Base-by-base conservation (phyloP, 768 basidiomycete genomes). In the Boletus sp. region DNA sequence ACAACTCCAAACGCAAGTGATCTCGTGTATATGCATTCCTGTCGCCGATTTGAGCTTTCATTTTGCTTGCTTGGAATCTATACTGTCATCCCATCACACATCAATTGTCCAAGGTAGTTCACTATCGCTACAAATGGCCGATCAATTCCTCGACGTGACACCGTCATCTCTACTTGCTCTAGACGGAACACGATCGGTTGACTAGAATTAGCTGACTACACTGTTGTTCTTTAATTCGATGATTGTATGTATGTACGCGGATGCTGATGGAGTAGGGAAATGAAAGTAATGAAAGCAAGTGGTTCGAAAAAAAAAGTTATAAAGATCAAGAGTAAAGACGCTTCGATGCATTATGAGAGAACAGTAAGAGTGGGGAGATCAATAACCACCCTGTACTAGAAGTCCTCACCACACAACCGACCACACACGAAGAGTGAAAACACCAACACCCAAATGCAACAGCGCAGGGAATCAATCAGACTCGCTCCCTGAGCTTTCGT, bases 401-500 rank as follows among this genome's bases (percentile, higher is more conserved):
- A 63, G 63, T 71, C 65, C 69, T 68, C 61, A 50, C 58, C 58
- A 64, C 58, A 59, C 49, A 47, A 60, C 56, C 24, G 15, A 35
- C 46, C 45, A 30, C 59, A 58, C 41, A 18, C 20, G 28, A 66
- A 66, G 47, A 48, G 20, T 46, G 53, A 54, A 59, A 60, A 54
- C 39, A 55, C 55, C 57, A 56, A 55, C 46, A 54, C 52, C 65
- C 53, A 54, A 56, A 56, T 40, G 50, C 45, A 61, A 39, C 29
- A 29, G 36, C 60, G 50, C 40, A 54, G 12, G 29, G 10, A 59
- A 63, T 85, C 77, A 92, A 71, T 92, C 90, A 24, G 90, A 90
- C 64, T 92, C 90, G 67, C 87, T 91, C 62, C 83, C 90, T 52
- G 90, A 92, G 70, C 88, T 90, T 57, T 90, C 89, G 47, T 82